Base-by-base conservation (phyloP, 768 basidiomycete species). In the Lentinula detonsa region DNA sequence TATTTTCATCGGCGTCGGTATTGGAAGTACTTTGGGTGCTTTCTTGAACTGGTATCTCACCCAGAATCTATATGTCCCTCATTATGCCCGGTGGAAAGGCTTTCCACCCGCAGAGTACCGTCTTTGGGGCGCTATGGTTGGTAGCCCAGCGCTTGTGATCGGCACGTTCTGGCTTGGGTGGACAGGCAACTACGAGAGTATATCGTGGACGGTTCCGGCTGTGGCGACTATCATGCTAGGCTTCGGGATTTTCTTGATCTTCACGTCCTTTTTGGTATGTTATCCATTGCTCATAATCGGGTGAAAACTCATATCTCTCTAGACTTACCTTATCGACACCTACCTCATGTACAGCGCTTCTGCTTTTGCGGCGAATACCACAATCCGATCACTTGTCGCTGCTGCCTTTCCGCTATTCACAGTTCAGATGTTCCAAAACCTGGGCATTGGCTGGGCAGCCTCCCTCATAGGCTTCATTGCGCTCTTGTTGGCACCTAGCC, bases 211-310 rank as follows among this genome's bases (percentile, higher is more conserved):
- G 15, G 62, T 52, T 42, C 62, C 62, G 3, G 62, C 40, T 37
- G 15, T 59, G 6, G 49, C 46, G 13, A 62, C 62, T 11, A n/a
- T 62, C 40, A 5, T 59, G 2, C 2, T 62, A 4, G 62, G 62
- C 3, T 43, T 51, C 28, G 48, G 48, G 10, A 81, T 85, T 60
- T 78, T 74, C 61, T 69, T 81, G 66, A 78, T 85, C 23, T 86
- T 86, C 73, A 84, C 83, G 70, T 81, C 81, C 6, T 86, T 85
- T 73, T 68, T 85, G 69, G 85, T 73, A 67, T 84, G 69, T 65
- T 69, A 85, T 33, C 75, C 83, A 16, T 34, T n/a, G 23, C 16
- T 7, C 18, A 84, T 83, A 64, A 54, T 80, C 76, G 37, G 62
- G 55, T 10, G 51, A 3, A 55, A 52, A 33, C 31, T 2, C 52